Conservation (phyloP, 768 basidiomycete species). For the Aureoboletus auriporus region DNA sequence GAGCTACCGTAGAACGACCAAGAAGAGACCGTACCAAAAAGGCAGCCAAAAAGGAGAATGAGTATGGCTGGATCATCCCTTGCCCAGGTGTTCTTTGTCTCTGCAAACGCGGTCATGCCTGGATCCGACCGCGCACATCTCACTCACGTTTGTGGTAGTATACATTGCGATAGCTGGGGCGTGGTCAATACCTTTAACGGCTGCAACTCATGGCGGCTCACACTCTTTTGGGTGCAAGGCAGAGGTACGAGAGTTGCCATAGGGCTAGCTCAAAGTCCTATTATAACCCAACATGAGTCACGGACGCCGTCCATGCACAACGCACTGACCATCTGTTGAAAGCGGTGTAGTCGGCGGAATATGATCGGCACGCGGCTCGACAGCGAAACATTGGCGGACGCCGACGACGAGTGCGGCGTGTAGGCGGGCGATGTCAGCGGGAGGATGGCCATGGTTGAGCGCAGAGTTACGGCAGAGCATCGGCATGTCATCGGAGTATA, state of each 20-base stretch:
- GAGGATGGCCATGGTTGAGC: conserved; percentile 30
- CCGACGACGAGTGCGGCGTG: conserved; percentile 16
- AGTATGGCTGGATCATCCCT: conserved; percentile 96
- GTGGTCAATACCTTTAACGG: conserved; percentile 10
- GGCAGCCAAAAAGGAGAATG: conserved; percentile 75
- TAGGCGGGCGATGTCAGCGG: conserved; percentile 28
- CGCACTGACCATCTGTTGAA: conserved; percentile 77
- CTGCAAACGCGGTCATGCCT: conserved; percentile 35
- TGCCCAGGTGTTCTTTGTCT: conserved; percentile 98
- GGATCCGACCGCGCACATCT: background rate
- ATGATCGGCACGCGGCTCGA: conserved; percentile 71
- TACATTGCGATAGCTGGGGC: conserved; percentile 81
- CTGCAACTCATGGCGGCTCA: conserved; percentile 34
- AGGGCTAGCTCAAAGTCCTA: conserved; percentile 97
- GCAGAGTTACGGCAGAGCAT: conserved; percentile 10
- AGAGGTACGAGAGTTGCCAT: conserved; percentile 94
- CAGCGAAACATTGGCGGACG: conserved; percentile 13
- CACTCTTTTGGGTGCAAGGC: conserved; percentile 90
- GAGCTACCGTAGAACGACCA: background rate
- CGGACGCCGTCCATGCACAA: background rate
- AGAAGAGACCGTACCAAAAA: conserved; percentile 48
- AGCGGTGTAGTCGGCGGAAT: conserved; percentile 73
- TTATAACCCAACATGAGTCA: conserved; percentile 3
- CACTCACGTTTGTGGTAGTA: conserved; percentile 93
- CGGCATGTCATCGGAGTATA: conserved; percentile 19